Conservation (phyloP, 2,329 filamentous ascomycete species). For the Neofusicoccum ribis region DNA sequence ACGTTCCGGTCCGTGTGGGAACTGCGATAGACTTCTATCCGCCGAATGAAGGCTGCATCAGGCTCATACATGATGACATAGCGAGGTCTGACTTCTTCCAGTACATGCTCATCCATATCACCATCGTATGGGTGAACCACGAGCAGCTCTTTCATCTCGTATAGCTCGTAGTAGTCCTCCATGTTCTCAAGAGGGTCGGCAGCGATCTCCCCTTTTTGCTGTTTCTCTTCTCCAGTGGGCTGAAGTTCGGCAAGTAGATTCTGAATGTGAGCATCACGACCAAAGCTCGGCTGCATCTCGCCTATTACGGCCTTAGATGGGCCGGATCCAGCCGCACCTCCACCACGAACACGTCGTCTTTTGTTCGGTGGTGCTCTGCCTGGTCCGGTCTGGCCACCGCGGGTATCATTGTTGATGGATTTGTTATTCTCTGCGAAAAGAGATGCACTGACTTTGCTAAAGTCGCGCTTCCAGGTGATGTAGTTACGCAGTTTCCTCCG, state of each 20-base stretch:
- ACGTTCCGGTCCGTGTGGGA: constrained; percentile 89
- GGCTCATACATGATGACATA: constrained; percentile 99
- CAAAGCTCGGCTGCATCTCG: constrained; percentile 64
- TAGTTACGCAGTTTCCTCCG: constrained; percentile 82
- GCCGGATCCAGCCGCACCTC: constrained; percentile 60
- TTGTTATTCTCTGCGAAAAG: constrained; percentile 80
- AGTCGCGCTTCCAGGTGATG: constrained; percentile 85
- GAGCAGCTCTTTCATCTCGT: constrained; percentile 85
- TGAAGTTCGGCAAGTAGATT: constrained; percentile 80
- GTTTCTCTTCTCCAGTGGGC: constrained; percentile 73
- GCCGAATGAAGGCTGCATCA: constrained; percentile 87
- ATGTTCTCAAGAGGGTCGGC: constrained; percentile 83
- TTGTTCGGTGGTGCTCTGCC: constrained; percentile 79
- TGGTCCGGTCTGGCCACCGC: constrained; percentile 51
- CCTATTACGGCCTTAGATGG: constrained; percentile 69
- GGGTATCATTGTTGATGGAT: constrained; percentile 65
- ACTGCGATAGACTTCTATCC: constrained; percentile 93
- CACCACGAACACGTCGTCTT: constrained; percentile 78
- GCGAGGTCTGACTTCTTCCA: constrained; percentile 88
- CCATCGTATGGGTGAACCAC: constrained; percentile 92
- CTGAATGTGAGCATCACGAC: constrained; percentile 79
- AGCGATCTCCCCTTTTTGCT: constrained; percentile 73
- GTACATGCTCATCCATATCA: constrained; percentile 92
- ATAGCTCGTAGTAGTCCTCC: constrained; percentile 89
- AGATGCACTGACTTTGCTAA: constrained; percentile 77